Base-by-base conservation (phyloP, 495 filamentous ascomycete genomes). In the Podospora appendiculata region DNA sequence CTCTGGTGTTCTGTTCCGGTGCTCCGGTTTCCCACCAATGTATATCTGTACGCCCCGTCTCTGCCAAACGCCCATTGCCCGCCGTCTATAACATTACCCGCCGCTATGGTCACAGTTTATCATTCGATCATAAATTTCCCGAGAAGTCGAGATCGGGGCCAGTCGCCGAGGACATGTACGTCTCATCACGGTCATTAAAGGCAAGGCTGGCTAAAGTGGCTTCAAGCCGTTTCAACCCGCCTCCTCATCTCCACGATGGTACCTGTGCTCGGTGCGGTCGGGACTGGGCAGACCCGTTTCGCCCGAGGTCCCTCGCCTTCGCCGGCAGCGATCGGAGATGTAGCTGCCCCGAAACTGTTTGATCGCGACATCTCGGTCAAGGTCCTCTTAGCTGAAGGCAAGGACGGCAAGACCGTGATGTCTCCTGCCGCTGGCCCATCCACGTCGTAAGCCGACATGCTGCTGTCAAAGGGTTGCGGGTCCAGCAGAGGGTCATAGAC, bases 351-450 rank as follows among this genome's bases (percentile, higher is more conserved):
- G 53, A 79, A 72, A 50, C 73, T 76, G 16, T 70, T 64, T 6
- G 74, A 71, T 41, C 70, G 60, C 12, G 75, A 72, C 50, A 79
- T 75, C 50, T 79, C 74, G 10, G 69, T 65, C 42, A 70, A 64
- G 32, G 68, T 63, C 32, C 77, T 64, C 59, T 80, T 80, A 42
- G 75, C 52, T n/a, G 68, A 69, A 25, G 25, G 36, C 40, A 57
- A 59, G 2, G 67, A 56, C 17, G 61, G 63, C 50, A 72, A 55
- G 14, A 60, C 60, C 1, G 69, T 62, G 38, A 79, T 74, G 33
- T 77, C 73, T 11, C 75, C 76, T 6, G 74, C 75, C 12, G 76
- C 71, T 11, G 74, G 74, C 7, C 66, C 53, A 45, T 71, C 67
- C 40, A 67, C 62, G 32, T 68, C 64, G 8, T 66, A 65, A 32